Evolutionary conservation across 108 stramenopile species (phyloP).

Genomic region (Skeletonema tropicum): DNA sequence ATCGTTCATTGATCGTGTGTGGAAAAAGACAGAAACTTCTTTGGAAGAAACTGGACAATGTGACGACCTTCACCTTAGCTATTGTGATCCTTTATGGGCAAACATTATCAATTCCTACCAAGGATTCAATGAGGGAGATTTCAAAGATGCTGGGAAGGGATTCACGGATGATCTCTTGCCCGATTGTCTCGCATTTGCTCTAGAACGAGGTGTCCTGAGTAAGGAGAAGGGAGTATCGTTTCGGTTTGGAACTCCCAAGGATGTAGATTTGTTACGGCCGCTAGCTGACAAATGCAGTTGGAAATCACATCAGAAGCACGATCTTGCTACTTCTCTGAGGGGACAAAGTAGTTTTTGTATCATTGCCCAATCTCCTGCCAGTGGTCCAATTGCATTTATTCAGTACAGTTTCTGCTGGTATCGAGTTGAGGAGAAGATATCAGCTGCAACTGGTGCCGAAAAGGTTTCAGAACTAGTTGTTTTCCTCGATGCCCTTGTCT

Average conservation of each 20-base stretch:
- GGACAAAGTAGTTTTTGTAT: conserved; percentile 38
- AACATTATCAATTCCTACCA: conserved; percentile 31
- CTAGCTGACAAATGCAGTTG: conserved; percentile 36
- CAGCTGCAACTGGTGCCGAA: conserved; percentile 17
- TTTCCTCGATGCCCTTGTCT: conserved; percentile 57
- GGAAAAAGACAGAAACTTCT: conserved; percentile 14
- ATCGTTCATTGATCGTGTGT: conserved; percentile 17
- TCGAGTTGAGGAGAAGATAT: conserved; percentile 37
- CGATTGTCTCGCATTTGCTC: conserved; percentile 32
- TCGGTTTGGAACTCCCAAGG: conserved; percentile 19
- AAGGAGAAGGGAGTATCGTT: conserved; percentile 32
- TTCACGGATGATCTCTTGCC: conserved; percentile 21
- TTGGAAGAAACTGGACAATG: conserved; percentile 12
- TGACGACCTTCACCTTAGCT: conserved; percentile 18
- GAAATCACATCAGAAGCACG: conserved; percentile 23
- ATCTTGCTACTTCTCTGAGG: conserved; percentile 27
- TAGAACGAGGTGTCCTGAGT: conserved; percentile 24
- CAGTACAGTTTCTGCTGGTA: conserved; percentile 61
- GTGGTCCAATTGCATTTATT: conserved; percentile 30
- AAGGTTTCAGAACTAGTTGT: conserved; percentile 64
- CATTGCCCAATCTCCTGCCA: conserved; percentile 33
- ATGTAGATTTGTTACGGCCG: conserved; percentile 13
- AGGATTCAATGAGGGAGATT: conserved; percentile 47
- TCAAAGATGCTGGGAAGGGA: conserved; percentile 45
- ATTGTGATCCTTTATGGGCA: conserved; percentile 38